Conservation (phyloP, 495 filamentous ascomycete genomes). For the Lentithecium fluviatile region DNA sequence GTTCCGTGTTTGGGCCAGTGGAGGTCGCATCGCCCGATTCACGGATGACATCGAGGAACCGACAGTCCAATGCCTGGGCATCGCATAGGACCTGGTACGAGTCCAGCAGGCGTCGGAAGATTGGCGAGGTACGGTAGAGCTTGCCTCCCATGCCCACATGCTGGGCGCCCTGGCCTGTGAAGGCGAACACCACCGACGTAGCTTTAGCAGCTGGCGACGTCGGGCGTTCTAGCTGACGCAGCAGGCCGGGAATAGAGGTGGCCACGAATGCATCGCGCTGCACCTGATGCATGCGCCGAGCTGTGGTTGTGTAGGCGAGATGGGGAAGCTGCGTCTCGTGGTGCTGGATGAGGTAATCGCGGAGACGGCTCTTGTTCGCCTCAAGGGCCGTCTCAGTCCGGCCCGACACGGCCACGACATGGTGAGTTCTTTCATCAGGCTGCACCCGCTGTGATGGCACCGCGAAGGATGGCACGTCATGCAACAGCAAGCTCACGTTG, state of each 20-base stretch:
- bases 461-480: conserved; percentile 1
- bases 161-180: conserved; percentile 47
- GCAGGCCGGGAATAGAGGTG: conserved; percentile 30
- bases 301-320: conserved; percentile 34
- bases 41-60: conserved; percentile 37
- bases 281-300: conserved; percentile 31
- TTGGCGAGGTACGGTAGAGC: conserved; percentile 34
- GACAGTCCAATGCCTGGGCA: conserved; percentile 33
- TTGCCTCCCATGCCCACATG: conserved; percentile 41
- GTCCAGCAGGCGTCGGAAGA: conserved; percentile 39
- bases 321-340: conserved; percentile 15
- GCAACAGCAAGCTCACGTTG: conserved; percentile 40
- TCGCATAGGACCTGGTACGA: conserved; percentile 37
- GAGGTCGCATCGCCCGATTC: conserved; percentile 4
- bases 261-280: conserved; percentile 25
- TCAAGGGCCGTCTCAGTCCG: conserved; percentile 21
- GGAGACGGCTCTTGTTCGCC: conserved; percentile 11
- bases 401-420: conserved; percentile 40
- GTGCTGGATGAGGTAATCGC: conserved; percentile 14
- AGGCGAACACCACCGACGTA: conserved; percentile 58
- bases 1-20: conserved; percentile 14
- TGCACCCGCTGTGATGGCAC: background rate
- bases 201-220: conserved; percentile 32
- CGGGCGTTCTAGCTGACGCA: conserved; percentile 33
- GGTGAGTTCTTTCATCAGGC: conserved; percentile 26